Conservation (phyloP, 441 rosid genomes). For the Populus trichocarpa region DNA sequence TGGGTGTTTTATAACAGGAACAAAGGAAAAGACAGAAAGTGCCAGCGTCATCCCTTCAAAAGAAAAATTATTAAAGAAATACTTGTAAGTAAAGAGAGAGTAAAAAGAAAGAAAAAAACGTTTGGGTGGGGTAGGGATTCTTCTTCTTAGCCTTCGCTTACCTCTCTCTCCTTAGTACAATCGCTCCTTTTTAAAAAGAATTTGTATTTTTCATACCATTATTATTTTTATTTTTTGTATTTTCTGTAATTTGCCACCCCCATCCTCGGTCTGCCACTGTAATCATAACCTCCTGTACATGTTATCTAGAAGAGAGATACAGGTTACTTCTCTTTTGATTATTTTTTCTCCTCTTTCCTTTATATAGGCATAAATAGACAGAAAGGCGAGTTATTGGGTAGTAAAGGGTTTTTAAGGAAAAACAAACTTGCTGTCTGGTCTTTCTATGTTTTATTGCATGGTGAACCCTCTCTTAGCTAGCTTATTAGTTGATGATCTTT, state of each 20-base stretch:
- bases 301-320: conserved; percentile 27
- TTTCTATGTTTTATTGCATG: conserved; percentile 44
- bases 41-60: conserved; percentile 31
- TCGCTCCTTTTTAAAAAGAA: conserved; percentile 16
- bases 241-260: conserved; percentile 20
- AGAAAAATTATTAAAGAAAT: conserved; percentile 20
- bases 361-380: conserved; percentile 32
- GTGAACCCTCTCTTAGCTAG: conserved; percentile 14
- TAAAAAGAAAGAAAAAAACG: conserved; percentile 11
- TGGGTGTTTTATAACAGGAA: conserved; percentile 61
- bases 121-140: neutral
- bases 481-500: conserved; percentile 3
- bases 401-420: conserved; percentile 33
- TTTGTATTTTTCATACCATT: neutral
- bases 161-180: conserved; percentile 3
- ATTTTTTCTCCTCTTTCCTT: conserved; percentile 16
- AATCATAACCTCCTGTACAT: conserved; percentile 54
- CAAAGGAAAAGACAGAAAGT: conserved; percentile 44
- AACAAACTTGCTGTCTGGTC: conserved; percentile 23
- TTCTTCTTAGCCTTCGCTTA: conserved; percentile 9
- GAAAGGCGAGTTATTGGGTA: conserved; percentile 33
- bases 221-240: conserved; percentile 6
- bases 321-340: conserved; percentile 21
- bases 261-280: conserved; percentile 43
- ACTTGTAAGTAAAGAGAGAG: conserved; percentile 4